Base-by-base conservation (phyloP, 352 stramenopile genomes). In the Bremia lactucae region DNA sequence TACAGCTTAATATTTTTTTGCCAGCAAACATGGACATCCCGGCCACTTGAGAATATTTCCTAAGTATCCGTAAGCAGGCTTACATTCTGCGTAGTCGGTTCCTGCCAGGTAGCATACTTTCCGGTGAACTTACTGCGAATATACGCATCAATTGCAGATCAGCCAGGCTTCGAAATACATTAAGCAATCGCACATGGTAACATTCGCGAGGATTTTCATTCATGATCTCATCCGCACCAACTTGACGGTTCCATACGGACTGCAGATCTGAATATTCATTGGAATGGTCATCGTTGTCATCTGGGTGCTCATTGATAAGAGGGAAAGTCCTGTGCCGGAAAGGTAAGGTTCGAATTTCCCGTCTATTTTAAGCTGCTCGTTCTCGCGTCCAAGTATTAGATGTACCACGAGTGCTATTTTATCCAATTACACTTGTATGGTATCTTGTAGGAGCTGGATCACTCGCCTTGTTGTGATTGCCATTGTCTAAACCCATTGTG, bases 101-200 rank as follows among this genome's bases (percentile, higher is more conserved):
- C 40, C 18, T 47, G 40, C 40, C 28, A 47, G 5, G 42, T 49
- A n/a, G n/a, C n/a, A n/a, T 4, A 31, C 35, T 20, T 11, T 42
- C 13, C 4, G 42, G 41, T 13, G 21, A 49, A 4, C 23, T 3
- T n/a, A n/a, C n/a, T n/a, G n/a, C n/a, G n/a, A n/a, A n/a, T n/a
- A n/a, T n/a, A n/a, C n/a, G n/a, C n/a, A 16, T 43, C 43, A 24
- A 43, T 31, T 2, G 34, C 43, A 3, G 10, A 24, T 43, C 19
- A 22, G 42, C 43, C 3, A 50, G 7, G 25, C 29, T 37, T 7
- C 33, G n/a, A 0, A 34, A 49, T 13, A 49, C 1, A 19, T 49
- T 42, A 2, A 49, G 33, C 1, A 49, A 9, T 0, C 42, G 22
- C 0, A 49, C 24, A 21, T 50, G 43, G 20, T 50, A 50, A 2